Percentiles rank a stretch among this genome's conserved stretches.
Conservation (phyloP, 441 rosid species). For the Pelargonium citronellum region DNA sequence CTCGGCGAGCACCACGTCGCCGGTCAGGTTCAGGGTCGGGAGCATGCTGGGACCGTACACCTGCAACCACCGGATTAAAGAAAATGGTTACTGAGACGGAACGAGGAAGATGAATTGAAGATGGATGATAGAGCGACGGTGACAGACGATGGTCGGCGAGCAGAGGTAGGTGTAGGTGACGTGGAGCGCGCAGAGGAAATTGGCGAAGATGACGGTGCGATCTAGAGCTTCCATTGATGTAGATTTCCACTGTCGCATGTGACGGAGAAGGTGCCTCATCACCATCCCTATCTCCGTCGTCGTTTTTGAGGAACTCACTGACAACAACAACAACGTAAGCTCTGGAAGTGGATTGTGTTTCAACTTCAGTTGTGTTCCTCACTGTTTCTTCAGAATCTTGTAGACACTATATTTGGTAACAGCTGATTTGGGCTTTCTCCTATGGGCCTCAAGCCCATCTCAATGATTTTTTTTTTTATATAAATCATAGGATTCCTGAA, state of each 20-base stretch:
- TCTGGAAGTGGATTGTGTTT: too few species aligned
- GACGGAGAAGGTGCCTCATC: constrained; percentile 22
- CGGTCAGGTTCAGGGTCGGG: constrained; percentile 68
- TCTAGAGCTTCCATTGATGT: constrained; percentile 39
- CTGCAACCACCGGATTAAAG: constrained; percentile 29
- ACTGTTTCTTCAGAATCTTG: too few species aligned
- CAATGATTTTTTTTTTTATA: background rate
- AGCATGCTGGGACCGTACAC: constrained; percentile 83
- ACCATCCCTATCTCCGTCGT: constrained; percentile 8
- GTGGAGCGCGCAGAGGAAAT: constrained; percentile 59
- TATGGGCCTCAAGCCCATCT: background rate
- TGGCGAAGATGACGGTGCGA: constrained; percentile 36
- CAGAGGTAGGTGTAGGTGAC: constrained; percentile 52
- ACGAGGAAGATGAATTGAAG: background rate
- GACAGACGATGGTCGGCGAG: constrained; percentile 52
- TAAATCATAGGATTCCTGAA: too few species aligned
- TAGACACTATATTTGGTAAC: too few species aligned
- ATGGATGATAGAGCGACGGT: background rate
- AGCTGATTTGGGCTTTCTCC: background rate
- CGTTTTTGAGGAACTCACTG: background rate
- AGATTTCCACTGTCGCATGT: constrained; percentile 37
- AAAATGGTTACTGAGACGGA: background rate
- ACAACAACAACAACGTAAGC: too few species aligned
- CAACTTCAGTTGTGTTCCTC: too few species aligned
- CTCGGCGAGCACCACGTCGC: constrained; percentile 66